phyloP scores from a whole-genome alignment of 164 flowering plant species.

The Kalanchoe fedtschenkoi region DNA sequence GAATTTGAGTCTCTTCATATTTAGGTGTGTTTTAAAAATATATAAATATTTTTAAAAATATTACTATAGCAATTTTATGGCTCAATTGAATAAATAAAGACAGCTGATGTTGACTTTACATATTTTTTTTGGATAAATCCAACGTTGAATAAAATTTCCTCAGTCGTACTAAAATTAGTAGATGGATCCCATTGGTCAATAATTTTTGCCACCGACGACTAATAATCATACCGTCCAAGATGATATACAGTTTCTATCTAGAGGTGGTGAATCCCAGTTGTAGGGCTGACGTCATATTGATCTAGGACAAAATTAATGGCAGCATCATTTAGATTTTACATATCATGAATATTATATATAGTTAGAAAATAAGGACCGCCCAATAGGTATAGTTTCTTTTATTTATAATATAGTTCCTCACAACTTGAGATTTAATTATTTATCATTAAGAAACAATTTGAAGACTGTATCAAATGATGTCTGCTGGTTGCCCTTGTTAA shows the following conservation, averaged over 20 bases:
- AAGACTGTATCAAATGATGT: background rate
- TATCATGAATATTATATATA: background rate
- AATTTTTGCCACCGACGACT: slow-evolving; percentile 1
- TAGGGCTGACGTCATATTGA: background rate
- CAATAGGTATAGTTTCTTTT: background rate
- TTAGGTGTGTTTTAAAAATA: no score
- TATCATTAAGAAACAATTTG: background rate
- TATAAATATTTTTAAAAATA: no score
- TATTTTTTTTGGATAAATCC: background rate
- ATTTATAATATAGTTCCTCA: background rate
- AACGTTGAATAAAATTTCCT: background rate
- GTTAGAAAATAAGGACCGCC: slow-evolving; percentile 2
- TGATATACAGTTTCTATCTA: background rate
- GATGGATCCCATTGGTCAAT: slow-evolving; percentile 1
- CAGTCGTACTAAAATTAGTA: background rate
- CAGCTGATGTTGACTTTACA: background rate
- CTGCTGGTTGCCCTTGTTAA: background rate
- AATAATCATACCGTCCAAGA: background rate
- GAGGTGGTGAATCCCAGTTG: background rate
- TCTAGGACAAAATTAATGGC: background rate
- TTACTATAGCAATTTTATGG: no score
- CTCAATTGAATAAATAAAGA: no score
- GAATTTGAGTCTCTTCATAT: no score
- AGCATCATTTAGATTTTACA: no score
- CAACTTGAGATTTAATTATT: background rate